These are phyloP conservation scores for Lodderomyces orthopsilosis DNA, from an alignment of 1,139 yeast species.

Conservation along the genomic window DNA sequence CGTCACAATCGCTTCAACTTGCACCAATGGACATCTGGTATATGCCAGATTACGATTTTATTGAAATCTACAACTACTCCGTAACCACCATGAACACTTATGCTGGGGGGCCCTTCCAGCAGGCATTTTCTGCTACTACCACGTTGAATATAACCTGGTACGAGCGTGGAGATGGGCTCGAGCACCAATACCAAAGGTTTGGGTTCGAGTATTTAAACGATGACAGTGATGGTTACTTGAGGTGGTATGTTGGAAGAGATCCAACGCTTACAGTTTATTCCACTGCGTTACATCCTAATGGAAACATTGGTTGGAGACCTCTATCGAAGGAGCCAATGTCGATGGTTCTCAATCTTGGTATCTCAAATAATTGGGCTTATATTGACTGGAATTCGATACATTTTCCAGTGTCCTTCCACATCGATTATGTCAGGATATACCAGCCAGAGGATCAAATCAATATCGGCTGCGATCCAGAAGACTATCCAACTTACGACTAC, in stretches of 20 bases:
- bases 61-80: slow-evolving; percentile 59
- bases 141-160: slow-evolving; percentile 76
- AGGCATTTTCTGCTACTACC: slow-evolving; percentile 75
- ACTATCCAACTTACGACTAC: slow-evolving; percentile 71
- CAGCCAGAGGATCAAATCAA: slow-evolving; percentile 57
- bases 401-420: slow-evolving; percentile 66
- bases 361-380: slow-evolving; percentile 80
- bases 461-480: slow-evolving; percentile 74
- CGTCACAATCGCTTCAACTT: slow-evolving; percentile 77
- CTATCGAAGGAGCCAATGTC: slow-evolving; percentile 90
- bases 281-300: slow-evolving; percentile 72
- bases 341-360: slow-evolving; percentile 71
- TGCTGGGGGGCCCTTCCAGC: slow-evolving; percentile 84
- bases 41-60: slow-evolving; percentile 71
- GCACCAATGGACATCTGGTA: slow-evolving; percentile 91
- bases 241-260: slow-evolving; percentile 77
- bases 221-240: slow-evolving; percentile 62
- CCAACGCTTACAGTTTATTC: slow-evolving; percentile 66
- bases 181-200: slow-evolving; percentile 59
- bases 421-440: slow-evolving; percentile 77
- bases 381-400: slow-evolving; percentile 73
- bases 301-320: slow-evolving; percentile 74
- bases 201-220: slow-evolving; percentile 79
- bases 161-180: slow-evolving; percentile 46
- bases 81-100: slow-evolving; percentile 72